Percentiles rank a stretch among this genome's conserved stretches.
phyloP scores from a whole-genome alignment of 2,329 filamentous ascomycete species.

The Lecanoromycetidae sp. region DNA sequence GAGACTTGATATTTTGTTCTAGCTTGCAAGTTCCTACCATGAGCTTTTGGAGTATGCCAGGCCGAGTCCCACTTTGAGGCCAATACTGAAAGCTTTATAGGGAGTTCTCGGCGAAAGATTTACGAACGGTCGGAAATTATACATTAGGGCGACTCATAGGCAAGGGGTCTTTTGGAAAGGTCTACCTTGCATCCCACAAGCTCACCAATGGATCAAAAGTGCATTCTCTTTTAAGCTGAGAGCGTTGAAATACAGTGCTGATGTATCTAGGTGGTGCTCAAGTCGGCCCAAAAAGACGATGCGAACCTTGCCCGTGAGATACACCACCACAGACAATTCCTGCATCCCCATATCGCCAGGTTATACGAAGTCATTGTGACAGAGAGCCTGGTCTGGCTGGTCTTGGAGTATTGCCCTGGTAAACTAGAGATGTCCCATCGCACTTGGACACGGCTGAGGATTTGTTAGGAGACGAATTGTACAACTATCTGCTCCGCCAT shows the following conservation, averaged over 20 bases:
- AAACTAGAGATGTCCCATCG: conserved; percentile 23
- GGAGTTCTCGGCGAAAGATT: conserved; percentile 85
- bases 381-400: conserved; percentile 87
- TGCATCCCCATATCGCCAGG: conserved; percentile 92
- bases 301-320: conserved; percentile 94
- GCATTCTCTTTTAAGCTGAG: background rate
- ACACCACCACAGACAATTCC: conserved; percentile 94
- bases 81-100: conserved; percentile 36
- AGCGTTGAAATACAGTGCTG: background rate
- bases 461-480: conserved; percentile 75
- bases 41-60: conserved; percentile 74
- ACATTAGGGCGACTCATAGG: conserved; percentile 82
- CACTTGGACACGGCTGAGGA: conserved; percentile 13
- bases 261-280: conserved; percentile 70
- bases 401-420: conserved; percentile 92
- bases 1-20: conserved; percentile 14
- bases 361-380: conserved; percentile 98
- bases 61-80: conserved; percentile 7
- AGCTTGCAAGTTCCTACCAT: conserved; percentile 96
- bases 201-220: conserved; percentile 98
- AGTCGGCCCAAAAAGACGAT: conserved; percentile 92
- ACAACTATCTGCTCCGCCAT: conserved; percentile 84
- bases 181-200: conserved; percentile 91
- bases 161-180: conserved; percentile 96
- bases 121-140: conserved; percentile 91